phyloP scores from a whole-genome alignment of 1,139 yeast genomes.

The Taphrina confusa region DNA sequence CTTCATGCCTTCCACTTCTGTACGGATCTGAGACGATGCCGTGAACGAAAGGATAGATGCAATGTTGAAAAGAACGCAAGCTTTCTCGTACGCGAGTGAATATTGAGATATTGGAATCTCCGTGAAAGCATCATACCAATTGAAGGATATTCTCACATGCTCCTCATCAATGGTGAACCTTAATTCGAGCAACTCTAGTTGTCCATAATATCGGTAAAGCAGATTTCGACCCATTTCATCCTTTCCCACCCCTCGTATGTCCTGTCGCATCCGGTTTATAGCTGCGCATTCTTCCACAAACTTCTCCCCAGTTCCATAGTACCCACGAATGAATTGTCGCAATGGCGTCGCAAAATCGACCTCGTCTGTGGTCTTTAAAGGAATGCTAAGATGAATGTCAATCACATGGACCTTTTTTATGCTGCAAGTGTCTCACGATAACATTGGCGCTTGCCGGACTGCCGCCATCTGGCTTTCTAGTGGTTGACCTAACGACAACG shows the following conservation, averaged over 20 bases:
- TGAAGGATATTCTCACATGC: conserved; percentile 63
- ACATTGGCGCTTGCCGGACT: conserved; percentile 26
- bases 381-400: conserved; percentile 54
- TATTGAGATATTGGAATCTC: conserved; percentile 60
- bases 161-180: conserved; percentile 66
- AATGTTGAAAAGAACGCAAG: conserved; percentile 73
- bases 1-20: conserved; percentile 56
- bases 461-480: too few species aligned
- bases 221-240: conserved; percentile 53
- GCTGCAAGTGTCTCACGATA: conserved; percentile 3
- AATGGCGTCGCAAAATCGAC: conserved; percentile 70
- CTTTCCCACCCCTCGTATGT: conserved; percentile 55
- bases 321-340: conserved; percentile 58
- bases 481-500: too few species aligned
- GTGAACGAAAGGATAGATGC: conserved; percentile 59
- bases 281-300: conserved; percentile 59
- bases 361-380: conserved; percentile 59
- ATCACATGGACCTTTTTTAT: too few species aligned
- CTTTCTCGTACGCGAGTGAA: conserved; percentile 85
- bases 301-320: conserved; percentile 65
- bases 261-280: conserved; percentile 64
- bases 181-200: conserved; percentile 74
- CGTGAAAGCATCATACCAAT: conserved; percentile 78
- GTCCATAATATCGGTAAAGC: conserved; percentile 73
- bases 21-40: conserved; percentile 45